Base-by-base conservation (phyloP, 371 early-diverging fungal genomes). In the Mucor velutinosus region DNA sequence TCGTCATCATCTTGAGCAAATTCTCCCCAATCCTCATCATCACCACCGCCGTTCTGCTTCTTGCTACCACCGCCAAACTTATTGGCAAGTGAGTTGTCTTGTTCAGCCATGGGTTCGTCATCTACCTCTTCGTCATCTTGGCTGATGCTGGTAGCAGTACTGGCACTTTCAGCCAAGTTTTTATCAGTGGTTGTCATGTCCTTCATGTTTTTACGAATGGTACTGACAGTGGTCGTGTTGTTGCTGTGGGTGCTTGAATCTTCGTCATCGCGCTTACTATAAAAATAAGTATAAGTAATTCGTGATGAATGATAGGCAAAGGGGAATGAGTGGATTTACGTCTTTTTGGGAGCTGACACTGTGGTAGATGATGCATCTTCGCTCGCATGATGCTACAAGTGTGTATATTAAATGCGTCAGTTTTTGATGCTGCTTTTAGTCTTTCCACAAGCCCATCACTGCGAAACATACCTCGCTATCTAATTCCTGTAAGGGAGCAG, bases 101-200 rank as follows among this genome's bases (percentile, higher is more conserved):
- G 21, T 23, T 39, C 29, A 17, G 41, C 60, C 73, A 59, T 67
- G 15, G 65, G 69, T 30, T 59, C 68, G 32, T 69, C 69, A 27
- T 65, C 67, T 17, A 66, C 39, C 7, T 30, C 41, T 29, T 57
- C 61, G 6, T 53, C 53, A 0, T 53, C 53, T 53, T 53, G 53
- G 6, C 53, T 53, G 10, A 23, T 21, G 11, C 53, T 53, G 39
- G 56, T 66, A 12, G 57, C 45, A 32, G 53, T 65, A 15, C 41
- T 47, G 32, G 19, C 23, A 19, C 59, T 60, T 57, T 74, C 75
- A 21, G 65, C 39, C 37, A 62, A 37, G n/a, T 55, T 49, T 60
- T 77, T 76, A 58, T 82, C 82, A 10, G 76, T 66, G 3, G 82
- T 82, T 21, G 78, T 61, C 82, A 82, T 82, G 30, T 82, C 82